Base-by-base conservation (phyloP, 2,329 filamentous ascomycete genomes). In the Calonectria hongkongensis region DNA sequence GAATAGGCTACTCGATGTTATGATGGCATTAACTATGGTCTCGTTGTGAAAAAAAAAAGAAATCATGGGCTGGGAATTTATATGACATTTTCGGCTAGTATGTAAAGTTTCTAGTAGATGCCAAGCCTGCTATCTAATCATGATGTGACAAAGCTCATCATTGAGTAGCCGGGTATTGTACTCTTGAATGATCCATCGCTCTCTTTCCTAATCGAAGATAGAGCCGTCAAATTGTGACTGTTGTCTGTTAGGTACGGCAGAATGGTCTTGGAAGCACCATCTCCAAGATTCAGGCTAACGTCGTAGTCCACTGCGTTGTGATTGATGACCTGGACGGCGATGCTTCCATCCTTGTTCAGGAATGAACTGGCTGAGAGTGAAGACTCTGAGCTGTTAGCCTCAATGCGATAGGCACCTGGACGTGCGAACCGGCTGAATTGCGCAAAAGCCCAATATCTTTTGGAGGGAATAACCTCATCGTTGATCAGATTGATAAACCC, bases 401-500 rank as follows among this genome's bases (percentile, higher is more conserved):
- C 54, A 21, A 58, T 58, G 18, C 54, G 54, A 27, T 21, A 33
- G 21, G 54, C 54, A 13, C 54, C 54, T 7, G 54, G 54, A 15
- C 54, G 54, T 21, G 54, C 30, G 36, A 58, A 58, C n/a, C 54
- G 54, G 33, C 54, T 58, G 28, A 58, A 58, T 21, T 58, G 54
- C 4, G 54, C 54, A 58, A 58, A 58, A 6, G 54, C 54, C 54
- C 54, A 58, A 18, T 39, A 58, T 15, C 54, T 41, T 33, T 58
- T 58, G 10, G 54, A 58, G 4, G 54, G 54, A 2, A 58, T 13
- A 25, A 58, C 54, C 4, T 58, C 54, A 5, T 58, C 54, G 12
- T 58, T 58, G n/a, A 58, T 58, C 1, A 58, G 54, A 41, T 58
- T 58, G 33, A 58, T 58, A 21, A 41, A 58, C n/a, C 54, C 54